Evolutionary conservation across 208 protist species (phyloP), one percentile per base, ranked within the genome.

Genomic region (Trypanosoma platydactyli): DNA sequence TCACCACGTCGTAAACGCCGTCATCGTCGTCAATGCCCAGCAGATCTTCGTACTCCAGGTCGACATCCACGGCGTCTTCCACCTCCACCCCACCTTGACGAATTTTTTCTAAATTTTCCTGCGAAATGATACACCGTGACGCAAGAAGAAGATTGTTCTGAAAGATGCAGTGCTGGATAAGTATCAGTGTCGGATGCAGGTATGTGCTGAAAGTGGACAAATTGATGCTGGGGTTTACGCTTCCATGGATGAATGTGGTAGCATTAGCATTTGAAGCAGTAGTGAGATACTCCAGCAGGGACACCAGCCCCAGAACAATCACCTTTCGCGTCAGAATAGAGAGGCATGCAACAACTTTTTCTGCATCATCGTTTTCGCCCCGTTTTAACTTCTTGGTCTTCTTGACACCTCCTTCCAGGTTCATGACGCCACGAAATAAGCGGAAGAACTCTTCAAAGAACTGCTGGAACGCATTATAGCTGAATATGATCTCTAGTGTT

Each of bases 271-370:
- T 59, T 7, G 64, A 70, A 50, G 65, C 65, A 57, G 50, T 55
- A 48, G 35, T 42, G 18, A 92, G 63, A 12, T 88, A 35, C 20
- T 54, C 25, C 12, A 80, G 42, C 25, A 83, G 68, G 13, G 85
- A 82, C 25, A 80, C 77, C 9, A 95, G 58, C 0, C 90, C 90
- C 6, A 95, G 71, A 7, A 74, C 70, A 46, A 80, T 64, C 5
- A 92, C 87, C 71, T 95, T 95, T 20, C 90, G 90, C 5, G 83
- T 91, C 33, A 95, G 82, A 48, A 91, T 66, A 40, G 87, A 92
- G 12, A 95, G 71, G 41, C 55, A 41, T 58, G 84, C 79, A 44
- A 92, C 64, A 48, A 84, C 83, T 56, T 87, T 82, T 5, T 54
- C 33, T 0, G 80, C 71, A 45, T 91, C 79, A 22, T 83, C 51